Conservation (phyloP, 2,329 filamentous ascomycete species). For the Ampelomyces quisqualis region DNA sequence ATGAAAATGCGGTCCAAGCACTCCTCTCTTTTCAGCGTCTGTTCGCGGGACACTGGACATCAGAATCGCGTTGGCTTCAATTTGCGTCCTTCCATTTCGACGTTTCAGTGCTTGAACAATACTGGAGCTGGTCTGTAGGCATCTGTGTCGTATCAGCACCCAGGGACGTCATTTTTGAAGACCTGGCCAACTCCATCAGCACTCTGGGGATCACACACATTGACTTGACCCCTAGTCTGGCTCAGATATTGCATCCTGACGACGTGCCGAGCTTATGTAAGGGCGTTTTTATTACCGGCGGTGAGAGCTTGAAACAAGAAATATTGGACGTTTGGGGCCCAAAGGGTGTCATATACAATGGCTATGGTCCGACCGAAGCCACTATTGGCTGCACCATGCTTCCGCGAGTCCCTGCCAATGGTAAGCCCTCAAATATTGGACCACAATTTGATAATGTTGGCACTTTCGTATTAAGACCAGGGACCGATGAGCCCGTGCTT, state of each 20-base stretch:
- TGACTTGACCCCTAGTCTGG: slow-evolving; percentile 85
- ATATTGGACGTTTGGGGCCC: slow-evolving; percentile 85
- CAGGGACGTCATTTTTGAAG: slow-evolving; percentile 80
- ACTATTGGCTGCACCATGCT: slow-evolving; percentile 93
- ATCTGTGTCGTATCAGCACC: slow-evolving; percentile 81
- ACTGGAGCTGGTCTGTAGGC: slow-evolving; percentile 92
- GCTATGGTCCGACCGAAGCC: slow-evolving; percentile 85
- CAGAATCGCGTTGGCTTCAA: slow-evolving; percentile 78
- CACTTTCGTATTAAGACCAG: slow-evolving; percentile 71
- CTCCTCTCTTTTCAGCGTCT: slow-evolving; percentile 83
- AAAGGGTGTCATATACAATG: slow-evolving; percentile 81
- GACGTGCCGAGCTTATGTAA: slow-evolving; percentile 77
- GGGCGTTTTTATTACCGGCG: slow-evolving; percentile 91
- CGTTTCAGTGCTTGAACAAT: slow-evolving; percentile 89
- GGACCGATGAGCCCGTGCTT: slow-evolving; percentile 69
- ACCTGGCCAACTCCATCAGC: slow-evolving; percentile 72
- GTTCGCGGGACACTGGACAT: slow-evolving; percentile 73
- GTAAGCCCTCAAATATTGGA: slow-evolving; percentile 85
- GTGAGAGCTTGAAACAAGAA: slow-evolving; percentile 83
- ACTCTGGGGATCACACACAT: slow-evolving; percentile 80
- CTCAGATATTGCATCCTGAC: slow-evolving; percentile 72
- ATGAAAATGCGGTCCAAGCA: slow-evolving; percentile 84
- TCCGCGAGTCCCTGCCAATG: slow-evolving; percentile 73
- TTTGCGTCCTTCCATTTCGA: slow-evolving; percentile 96
- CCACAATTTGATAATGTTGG: slow-evolving; percentile 85